Evolutionary conservation across 2,329 filamentous ascomycete genomes (phyloP).

Genomic region (Bipolaris sorokiniana): DNA sequence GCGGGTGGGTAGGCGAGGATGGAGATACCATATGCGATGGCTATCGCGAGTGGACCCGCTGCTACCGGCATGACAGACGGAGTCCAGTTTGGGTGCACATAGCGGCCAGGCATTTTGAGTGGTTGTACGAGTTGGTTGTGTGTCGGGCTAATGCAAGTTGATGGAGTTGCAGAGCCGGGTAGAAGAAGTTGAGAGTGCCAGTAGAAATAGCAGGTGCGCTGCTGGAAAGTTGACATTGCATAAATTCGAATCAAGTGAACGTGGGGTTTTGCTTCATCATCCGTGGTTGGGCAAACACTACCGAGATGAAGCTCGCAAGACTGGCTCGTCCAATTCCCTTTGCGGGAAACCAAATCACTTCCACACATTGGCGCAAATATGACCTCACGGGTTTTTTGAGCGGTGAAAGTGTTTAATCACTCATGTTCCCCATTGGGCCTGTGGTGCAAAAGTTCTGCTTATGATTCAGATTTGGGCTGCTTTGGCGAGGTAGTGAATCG

Average conservation of each 20-base stretch:
- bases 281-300: neutral
- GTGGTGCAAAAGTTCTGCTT: neutral
- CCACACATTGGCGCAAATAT: neutral
- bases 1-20: constrained; percentile 25
- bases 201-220: neutral
- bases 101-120: neutral
- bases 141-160: neutral
- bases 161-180: neutral
- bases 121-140: neutral
- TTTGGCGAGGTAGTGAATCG: neutral
- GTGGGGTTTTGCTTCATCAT: neutral
- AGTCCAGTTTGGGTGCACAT: constrained; percentile 1
- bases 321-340: constrained; percentile 2
- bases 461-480: neutral
- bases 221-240: neutral
- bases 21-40: constrained; percentile 15
- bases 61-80: neutral
- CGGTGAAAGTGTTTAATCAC: neutral
- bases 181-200: neutral
- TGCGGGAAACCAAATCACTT: neutral
- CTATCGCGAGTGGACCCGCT: neutral
- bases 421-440: neutral
- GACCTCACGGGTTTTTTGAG: neutral
- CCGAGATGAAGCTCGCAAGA: neutral
- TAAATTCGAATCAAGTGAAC: neutral